Evolutionary conservation across 2,329 filamentous ascomycete species (phyloP).

Genomic region (Sordariomycetes sp.): DNA sequence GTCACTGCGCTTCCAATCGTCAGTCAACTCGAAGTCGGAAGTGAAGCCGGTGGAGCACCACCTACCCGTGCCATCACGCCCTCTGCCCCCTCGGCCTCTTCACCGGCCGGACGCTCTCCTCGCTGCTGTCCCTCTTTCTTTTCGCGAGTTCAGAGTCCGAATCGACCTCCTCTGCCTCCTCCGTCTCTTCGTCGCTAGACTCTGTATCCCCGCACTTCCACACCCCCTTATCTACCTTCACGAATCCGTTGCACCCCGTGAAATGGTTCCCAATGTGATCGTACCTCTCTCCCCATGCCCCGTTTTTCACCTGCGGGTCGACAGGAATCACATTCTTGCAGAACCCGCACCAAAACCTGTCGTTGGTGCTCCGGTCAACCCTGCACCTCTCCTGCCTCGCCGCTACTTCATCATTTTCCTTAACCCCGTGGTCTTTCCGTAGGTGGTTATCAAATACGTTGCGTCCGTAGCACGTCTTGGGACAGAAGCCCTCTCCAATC

Average conservation of each 20-base stretch:
- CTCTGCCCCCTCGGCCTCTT: background rate
- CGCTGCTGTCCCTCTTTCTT: background rate
- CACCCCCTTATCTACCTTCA: conserved; percentile 35
- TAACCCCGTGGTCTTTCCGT: conserved; percentile 31
- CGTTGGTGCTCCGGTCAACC: conserved; percentile 53
- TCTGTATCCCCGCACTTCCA: conserved; percentile 35
- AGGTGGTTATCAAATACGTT: conserved; percentile 56
- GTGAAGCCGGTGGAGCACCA: background rate
- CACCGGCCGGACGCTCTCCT: background rate
- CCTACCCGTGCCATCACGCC: background rate
- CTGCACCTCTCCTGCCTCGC: conserved; percentile 40
- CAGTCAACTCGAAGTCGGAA: background rate
- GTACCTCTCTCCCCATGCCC: conserved; percentile 45
- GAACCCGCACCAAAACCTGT: conserved; percentile 81
- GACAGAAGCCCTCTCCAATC: conserved; percentile 32
- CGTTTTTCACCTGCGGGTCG: background rate
- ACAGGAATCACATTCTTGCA: conserved; percentile 44
- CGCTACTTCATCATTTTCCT: conserved; percentile 21
- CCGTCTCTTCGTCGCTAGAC: background rate
- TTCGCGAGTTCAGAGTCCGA: background rate
- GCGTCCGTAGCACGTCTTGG: conserved; percentile 44
- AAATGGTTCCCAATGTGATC: conserved; percentile 72
- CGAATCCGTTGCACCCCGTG: conserved; percentile 32
- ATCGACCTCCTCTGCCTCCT: background rate
- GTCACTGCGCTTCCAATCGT: no score